These are phyloP conservation scores for Anisodus tanguticus DNA, from an alignment of 257 asterid species.

Conservation along the genomic window DNA sequence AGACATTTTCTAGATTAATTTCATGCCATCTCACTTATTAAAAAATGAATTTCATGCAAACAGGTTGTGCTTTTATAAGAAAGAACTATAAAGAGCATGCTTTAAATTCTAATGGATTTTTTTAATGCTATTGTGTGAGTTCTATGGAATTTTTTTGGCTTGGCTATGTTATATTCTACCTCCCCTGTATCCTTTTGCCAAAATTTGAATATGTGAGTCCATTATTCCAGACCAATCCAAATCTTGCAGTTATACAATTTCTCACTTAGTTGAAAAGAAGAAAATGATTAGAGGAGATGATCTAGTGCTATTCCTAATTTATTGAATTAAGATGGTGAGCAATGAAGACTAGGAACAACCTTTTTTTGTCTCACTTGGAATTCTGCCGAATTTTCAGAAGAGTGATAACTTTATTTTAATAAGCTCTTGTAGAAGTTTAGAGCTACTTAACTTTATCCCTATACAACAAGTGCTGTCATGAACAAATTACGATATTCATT, in stretches of 20 bases:
- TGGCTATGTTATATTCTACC: background rate
- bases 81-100: background rate
- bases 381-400: background rate
- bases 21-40: background rate
- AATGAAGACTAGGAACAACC: background rate
- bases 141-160: background rate
- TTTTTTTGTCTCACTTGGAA: background rate
- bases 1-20: background rate
- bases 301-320: background rate
- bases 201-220: background rate
- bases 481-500: background rate
- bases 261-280: conserved; percentile 4
- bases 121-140: background rate
- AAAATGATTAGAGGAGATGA: background rate
- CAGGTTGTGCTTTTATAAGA: conserved; percentile 23
- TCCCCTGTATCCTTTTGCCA: background rate
- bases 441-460: background rate
- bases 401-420: background rate
- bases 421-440: background rate
- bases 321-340: conserved; percentile 4
- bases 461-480: background rate
- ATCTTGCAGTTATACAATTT: background rate
- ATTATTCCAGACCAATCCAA: conserved; percentile 13
- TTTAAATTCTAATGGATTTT: background rate
- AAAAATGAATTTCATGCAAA: conserved; percentile 7